Percentiles rank a stretch among this genome's conserved stretches.
Conservation (phyloP, 2,329 filamentous ascomycete species). For the Colletotrichum sp. region DNA sequence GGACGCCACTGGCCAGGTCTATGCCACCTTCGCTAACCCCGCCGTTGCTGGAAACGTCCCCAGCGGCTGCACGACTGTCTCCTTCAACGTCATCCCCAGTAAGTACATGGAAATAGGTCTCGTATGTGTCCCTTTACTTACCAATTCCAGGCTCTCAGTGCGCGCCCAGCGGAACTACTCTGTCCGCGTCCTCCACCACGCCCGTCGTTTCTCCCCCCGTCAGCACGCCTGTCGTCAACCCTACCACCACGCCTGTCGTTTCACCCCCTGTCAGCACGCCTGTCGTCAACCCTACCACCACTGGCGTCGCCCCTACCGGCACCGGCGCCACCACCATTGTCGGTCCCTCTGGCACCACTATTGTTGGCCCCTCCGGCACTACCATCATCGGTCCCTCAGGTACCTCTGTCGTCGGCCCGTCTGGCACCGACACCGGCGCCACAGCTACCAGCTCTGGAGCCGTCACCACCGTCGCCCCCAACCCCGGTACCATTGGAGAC, state of each 20-base stretch:
- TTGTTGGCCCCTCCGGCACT: neutral
- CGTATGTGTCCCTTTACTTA: neutral
- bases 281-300: no score
- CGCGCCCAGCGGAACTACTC: neutral
- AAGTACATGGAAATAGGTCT: neutral
- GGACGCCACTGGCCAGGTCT: neutral
- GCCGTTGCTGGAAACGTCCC: neutral
- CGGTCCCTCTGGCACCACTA: neutral
- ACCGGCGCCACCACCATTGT: neutral
- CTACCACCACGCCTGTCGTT: no score
- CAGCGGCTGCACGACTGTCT: neutral
- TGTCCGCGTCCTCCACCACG: neutral
- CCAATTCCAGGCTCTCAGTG: neutral
- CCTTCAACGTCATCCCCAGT: neutral
- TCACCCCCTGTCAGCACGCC: no score
- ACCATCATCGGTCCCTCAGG: neutral
- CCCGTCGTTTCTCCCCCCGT: neutral
- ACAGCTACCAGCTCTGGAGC: neutral
- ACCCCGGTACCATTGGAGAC: conserved; percentile 22
- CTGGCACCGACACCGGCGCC: neutral
- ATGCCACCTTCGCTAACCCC: conserved; percentile 4
- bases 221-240: no score
- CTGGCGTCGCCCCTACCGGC: neutral
- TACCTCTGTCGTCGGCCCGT: neutral
- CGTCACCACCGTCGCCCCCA: neutral